phyloP scores from a whole-genome alignment of 495 filamentous ascomycete genomes.

The Evernia prunastri region DNA sequence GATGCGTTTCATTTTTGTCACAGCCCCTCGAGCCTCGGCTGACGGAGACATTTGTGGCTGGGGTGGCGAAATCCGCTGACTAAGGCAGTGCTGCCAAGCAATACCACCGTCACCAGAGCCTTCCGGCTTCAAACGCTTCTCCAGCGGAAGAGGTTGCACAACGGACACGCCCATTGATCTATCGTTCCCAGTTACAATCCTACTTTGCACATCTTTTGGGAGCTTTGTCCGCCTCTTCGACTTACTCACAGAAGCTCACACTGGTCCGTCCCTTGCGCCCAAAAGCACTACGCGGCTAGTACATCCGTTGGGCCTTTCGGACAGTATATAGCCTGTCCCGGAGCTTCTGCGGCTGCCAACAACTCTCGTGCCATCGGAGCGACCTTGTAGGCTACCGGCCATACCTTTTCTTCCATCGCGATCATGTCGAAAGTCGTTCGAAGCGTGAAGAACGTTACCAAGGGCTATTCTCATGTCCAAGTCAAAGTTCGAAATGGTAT shows the following conservation, averaged over 20 bases:
- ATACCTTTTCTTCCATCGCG: neutral
- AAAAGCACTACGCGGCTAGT: neutral
- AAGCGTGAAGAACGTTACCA: conserved; percentile 99
- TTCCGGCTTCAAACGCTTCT: neutral
- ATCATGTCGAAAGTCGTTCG: conserved; percentile 95
- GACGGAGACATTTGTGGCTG: too few relatives aligned
- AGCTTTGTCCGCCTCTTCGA: neutral
- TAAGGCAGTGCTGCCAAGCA: neutral
- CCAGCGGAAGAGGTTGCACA: neutral
- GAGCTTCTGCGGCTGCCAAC: neutral
- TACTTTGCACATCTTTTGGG: neutral
- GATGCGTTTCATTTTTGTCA: neutral
- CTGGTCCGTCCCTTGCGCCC: neutral
- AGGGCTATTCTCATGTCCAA: conserved; percentile 95
- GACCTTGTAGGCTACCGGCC: neutral
- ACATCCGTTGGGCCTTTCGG: neutral
- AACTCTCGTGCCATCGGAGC: neutral
- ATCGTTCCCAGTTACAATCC: neutral
- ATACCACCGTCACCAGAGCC: neutral
- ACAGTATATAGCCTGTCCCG: neutral
- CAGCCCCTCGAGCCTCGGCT: neutral
- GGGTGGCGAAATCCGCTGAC: neutral
- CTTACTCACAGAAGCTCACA: neutral
- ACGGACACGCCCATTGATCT: neutral
- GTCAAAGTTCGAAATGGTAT: conserved; percentile 99